These are phyloP conservation scores for Mrakia blollopis DNA, from an alignment of 768 basidiomycete genomes.

Conservation along the genomic window DNA sequence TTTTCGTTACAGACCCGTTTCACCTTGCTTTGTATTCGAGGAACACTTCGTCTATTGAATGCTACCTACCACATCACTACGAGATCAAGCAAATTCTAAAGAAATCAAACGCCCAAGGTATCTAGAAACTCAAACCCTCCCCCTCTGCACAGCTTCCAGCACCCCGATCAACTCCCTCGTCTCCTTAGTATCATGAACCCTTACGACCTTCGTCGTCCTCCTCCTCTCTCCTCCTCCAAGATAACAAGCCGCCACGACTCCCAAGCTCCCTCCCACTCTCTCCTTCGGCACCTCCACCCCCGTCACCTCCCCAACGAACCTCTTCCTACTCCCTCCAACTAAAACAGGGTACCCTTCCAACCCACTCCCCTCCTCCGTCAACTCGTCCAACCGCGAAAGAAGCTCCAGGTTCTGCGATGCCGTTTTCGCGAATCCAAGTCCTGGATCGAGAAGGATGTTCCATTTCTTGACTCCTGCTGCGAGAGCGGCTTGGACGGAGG, in stretches of 20 bases:
- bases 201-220: constrained; percentile 64
- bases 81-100: not conserved
- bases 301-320: constrained; percentile 69
- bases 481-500: constrained; percentile 61
- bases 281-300: constrained; percentile 54
- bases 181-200: constrained; percentile 74
- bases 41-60: too few species aligned
- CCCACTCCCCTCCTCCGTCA: constrained; percentile 50
- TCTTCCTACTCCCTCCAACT: constrained; percentile 76
- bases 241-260: constrained; percentile 58
- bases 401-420: constrained; percentile 66
- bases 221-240: constrained; percentile 53
- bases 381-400: constrained; percentile 51
- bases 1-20: too few species aligned
- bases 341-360: constrained; percentile 59
- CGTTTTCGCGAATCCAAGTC: constrained; percentile 89
- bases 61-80: too few species aligned
- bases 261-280: constrained; percentile 71
- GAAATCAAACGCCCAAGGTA: not conserved
- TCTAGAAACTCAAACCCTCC: constrained; percentile 12
- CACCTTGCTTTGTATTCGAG: too few species aligned
- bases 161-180: constrained; percentile 70
- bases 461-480: constrained; percentile 73
- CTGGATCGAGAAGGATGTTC: constrained; percentile 86
- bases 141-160: constrained; percentile 52